Base-by-base conservation (phyloP, 768 basidiomycete species). In the Tulasnella sp. region DNA sequence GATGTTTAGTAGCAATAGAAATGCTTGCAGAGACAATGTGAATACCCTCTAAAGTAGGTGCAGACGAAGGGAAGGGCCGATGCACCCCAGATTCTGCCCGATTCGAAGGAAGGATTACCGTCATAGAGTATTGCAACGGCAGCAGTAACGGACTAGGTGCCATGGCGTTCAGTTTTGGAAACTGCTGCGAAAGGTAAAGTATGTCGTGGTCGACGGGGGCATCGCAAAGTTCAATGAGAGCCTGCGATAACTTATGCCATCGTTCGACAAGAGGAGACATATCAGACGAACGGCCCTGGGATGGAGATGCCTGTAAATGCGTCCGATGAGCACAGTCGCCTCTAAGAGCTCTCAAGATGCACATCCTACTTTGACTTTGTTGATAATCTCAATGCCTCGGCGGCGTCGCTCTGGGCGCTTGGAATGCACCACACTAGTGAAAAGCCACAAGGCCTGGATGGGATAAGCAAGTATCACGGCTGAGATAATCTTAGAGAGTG, bases 91-190 rank as follows among this genome's bases (percentile, higher is more conserved):
- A 83, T 83, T 87, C 88, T 60, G 87, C 85, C 86, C 0, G 93
- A 91, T 7, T 89, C 6, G 94, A 91, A 0, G 98, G 98, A n/a
- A 99, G 88, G 77, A 89, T 92, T 22, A 94, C 96, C 0, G 93
- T 98, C 78, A 99, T 89, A 0, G 95, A 96, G 84, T 96, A 94
- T 87, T 98, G 97, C 6, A 98, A 88, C 0, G 98, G 98, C 46
- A 99, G 92, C 78, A 99, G 93, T 83, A 98, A 86, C 4, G 87
- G 87, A 24, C 91, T 93, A 24, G 88, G 89, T n/a, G 91, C 90
- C 34, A 94, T 86, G 31, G 84, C 85, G 34, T 88, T 88, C 41
- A 97, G 84, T 84, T 82, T 87, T 73, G 86, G 90, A 87, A 88
- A 95, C 74, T 88, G 85, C 88, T 84, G 89, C 92, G 88, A 69